phyloP scores from a whole-genome alignment of 2,329 filamentous ascomycete genomes.

The Proliferodiscus dingleyae region DNA sequence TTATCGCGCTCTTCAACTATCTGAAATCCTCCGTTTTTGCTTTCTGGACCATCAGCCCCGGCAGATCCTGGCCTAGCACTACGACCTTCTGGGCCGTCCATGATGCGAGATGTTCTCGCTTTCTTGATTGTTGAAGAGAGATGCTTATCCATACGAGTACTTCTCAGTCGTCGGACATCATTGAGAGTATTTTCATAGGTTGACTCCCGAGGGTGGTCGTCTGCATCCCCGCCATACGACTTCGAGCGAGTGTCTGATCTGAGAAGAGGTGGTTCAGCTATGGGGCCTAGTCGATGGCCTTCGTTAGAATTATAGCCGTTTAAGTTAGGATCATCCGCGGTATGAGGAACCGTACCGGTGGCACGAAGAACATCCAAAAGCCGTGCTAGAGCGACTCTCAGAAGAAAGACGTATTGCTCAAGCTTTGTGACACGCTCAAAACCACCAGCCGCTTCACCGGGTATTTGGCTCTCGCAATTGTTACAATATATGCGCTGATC shows the following conservation, averaged over 20 bases:
- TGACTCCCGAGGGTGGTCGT: slow-evolving; percentile 58
- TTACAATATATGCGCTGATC: slow-evolving; percentile 68
- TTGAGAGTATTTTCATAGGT: slow-evolving; percentile 95
- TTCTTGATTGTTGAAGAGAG: slow-evolving; percentile 90
- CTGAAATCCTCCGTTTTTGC: slow-evolving; percentile 57
- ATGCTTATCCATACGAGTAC: slow-evolving; percentile 90
- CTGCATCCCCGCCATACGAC: slow-evolving; percentile 61
- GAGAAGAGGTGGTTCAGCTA: slow-evolving; percentile 49
- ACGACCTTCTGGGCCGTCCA: slow-evolving; percentile 75
- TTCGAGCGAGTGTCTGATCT: slow-evolving; percentile 67
- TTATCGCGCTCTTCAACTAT: slow-evolving; percentile 75
- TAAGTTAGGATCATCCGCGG: slow-evolving; percentile 66
- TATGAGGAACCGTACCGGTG: slow-evolving; percentile 73
- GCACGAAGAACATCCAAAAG: slow-evolving; percentile 81
- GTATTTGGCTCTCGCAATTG: slow-evolving; percentile 55
- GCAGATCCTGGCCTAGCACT: slow-evolving; percentile 66
- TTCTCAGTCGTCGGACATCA: slow-evolving; percentile 86
- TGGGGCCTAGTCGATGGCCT: slow-evolving; percentile 50
- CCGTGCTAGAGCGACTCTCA: slow-evolving; percentile 85
- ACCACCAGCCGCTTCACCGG: slow-evolving; percentile 45
- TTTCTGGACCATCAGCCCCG: slow-evolving; percentile 53
- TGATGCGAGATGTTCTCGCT: slow-evolving; percentile 83
- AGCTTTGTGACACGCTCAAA: slow-evolving; percentile 79
- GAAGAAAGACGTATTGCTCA: slow-evolving; percentile 89
- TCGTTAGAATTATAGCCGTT: slow-evolving; percentile 63